phyloP scores from a whole-genome alignment of 805 yeast genomes.

The Osmozyma mogii region DNA sequence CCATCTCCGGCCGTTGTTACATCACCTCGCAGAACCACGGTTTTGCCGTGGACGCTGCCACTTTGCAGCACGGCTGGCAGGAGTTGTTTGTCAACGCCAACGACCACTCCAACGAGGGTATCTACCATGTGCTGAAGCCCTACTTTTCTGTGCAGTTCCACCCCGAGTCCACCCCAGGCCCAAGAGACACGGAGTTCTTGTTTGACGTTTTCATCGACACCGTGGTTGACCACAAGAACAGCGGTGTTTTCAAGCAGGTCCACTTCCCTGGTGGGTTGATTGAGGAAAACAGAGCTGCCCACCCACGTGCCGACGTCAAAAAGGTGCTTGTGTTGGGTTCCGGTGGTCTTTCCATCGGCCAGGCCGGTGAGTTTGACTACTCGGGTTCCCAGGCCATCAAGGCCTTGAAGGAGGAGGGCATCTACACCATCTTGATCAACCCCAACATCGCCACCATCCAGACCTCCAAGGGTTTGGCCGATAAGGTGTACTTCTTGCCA shows the following conservation, averaged over 20 bases:
- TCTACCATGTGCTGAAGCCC: slow-evolving; percentile 81
- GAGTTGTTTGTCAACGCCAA: slow-evolving; percentile 93
- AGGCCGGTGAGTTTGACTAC: slow-evolving; percentile 99
- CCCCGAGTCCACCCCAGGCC: slow-evolving; percentile 99
- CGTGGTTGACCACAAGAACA: slow-evolving; percentile 55
- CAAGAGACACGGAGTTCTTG: slow-evolving; percentile 95
- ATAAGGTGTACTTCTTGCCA: slow-evolving; percentile 96
- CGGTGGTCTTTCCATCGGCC: slow-evolving; percentile 97
- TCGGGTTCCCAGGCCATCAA: slow-evolving; percentile 99
- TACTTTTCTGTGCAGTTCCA: slow-evolving; percentile 97
- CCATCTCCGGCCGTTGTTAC: slow-evolving; percentile 90
- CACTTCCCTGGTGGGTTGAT: slow-evolving; percentile 84
- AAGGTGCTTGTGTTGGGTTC: slow-evolving; percentile 93
- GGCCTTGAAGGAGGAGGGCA: slow-evolving; percentile 96
- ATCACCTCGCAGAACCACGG: slow-evolving; percentile 99
- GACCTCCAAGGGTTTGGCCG: slow-evolving; percentile 96
- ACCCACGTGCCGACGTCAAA: slow-evolving; percentile 77
- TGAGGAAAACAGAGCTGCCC: slow-evolving; percentile 65
- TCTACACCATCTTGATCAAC: slow-evolving; percentile 89
- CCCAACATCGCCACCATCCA: slow-evolving; percentile 98
- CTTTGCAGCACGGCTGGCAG: slow-evolving; percentile 78
- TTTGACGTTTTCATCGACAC: slow-evolving; percentile 88
- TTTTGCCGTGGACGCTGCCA: slow-evolving; percentile 82
- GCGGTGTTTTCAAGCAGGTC: slow-evolving; percentile 60
- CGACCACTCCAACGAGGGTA: slow-evolving; percentile 98